Conservation (phyloP, 345 rosid species). For the Barbarea vulgaris region DNA sequence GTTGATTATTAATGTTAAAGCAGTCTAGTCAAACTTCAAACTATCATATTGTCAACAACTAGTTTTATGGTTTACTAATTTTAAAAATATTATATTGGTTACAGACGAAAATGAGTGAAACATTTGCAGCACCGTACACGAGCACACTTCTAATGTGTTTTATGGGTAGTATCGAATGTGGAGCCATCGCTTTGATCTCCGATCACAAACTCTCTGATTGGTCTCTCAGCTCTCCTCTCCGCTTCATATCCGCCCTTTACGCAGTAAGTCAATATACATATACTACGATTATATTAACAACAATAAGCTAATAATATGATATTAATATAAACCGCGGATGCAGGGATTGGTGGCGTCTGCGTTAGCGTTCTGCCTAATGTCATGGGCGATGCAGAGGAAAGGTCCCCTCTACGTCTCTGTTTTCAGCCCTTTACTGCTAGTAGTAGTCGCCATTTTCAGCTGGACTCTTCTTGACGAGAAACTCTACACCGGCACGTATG, state of each 20-base stretch:
- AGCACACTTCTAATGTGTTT: conserved; percentile 71
- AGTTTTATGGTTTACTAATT: not conserved
- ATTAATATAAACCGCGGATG: not conserved
- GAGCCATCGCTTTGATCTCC: conserved; percentile 44
- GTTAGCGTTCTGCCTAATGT: conserved; percentile 60
- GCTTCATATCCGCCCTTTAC: conserved; percentile 66
- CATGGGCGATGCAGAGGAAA: conserved; percentile 72
- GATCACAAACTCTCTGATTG: conserved; percentile 55
- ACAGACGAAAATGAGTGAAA: conserved; percentile 66
- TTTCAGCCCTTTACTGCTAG: conserved; percentile 78
- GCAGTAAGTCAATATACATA: conserved; percentile 48
- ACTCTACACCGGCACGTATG: conserved; percentile 78
- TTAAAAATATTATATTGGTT: not conserved
- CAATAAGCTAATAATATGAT: not conserved
- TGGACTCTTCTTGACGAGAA: conserved; percentile 87
- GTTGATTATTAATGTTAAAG: not conserved
- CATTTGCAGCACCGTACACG: conserved; percentile 83
- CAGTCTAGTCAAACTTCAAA: not conserved
- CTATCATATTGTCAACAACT: not conserved
- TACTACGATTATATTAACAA: not conserved
- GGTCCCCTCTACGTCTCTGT: conserved; percentile 93
- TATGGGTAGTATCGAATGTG: conserved; percentile 70
- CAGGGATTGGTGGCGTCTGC: conserved; percentile 87
- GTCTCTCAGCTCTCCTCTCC: conserved; percentile 59
- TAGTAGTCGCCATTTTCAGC: conserved; percentile 69